phyloP scores from a whole-genome alignment of 139 green algal species.

The Haematococcus sp. region DNA sequence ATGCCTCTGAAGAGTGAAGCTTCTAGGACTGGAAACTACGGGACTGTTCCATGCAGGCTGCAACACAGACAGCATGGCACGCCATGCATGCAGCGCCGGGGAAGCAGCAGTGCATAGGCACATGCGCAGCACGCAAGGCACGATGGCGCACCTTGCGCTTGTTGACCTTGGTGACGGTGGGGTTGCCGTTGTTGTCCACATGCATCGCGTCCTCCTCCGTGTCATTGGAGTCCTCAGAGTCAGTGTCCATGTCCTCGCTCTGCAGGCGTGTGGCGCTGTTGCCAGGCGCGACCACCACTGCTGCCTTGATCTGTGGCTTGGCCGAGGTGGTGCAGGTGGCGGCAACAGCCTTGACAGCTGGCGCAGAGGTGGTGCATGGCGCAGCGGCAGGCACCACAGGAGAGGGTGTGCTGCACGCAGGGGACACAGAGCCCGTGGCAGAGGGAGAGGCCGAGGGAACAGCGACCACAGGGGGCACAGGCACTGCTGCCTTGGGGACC shows the following conservation, averaged over 20 bases:
- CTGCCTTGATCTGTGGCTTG: no score
- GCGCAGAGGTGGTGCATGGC: no score
- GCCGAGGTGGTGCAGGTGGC: no score
- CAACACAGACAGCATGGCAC: no score
- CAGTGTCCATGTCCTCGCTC: neutral
- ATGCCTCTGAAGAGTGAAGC: neutral
- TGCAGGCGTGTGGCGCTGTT: neutral
- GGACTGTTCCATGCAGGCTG: neutral
- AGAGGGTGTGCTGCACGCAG: no score
- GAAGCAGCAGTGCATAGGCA: neutral
- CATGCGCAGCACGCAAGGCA: neutral
- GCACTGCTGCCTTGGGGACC: no score
- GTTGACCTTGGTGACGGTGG: neutral
- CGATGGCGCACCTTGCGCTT: slow-evolving; percentile 8
- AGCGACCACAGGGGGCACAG: no score
- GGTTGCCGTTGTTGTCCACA: neutral
- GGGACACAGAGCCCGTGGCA: no score
- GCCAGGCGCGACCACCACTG: neutral
- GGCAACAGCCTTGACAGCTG: no score
- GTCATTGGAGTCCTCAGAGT: slow-evolving; percentile 1
- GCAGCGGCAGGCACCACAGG: no score
- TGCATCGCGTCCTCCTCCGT: neutral
- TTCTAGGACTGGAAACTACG: neutral
- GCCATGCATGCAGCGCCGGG: neutral
- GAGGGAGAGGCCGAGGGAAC: no score